A percentile compares a stretch with the other conserved stretches of the same genome.
phyloP scores from a whole-genome alignment of 805 yeast species.

The Yarrowia sp. region DNA sequence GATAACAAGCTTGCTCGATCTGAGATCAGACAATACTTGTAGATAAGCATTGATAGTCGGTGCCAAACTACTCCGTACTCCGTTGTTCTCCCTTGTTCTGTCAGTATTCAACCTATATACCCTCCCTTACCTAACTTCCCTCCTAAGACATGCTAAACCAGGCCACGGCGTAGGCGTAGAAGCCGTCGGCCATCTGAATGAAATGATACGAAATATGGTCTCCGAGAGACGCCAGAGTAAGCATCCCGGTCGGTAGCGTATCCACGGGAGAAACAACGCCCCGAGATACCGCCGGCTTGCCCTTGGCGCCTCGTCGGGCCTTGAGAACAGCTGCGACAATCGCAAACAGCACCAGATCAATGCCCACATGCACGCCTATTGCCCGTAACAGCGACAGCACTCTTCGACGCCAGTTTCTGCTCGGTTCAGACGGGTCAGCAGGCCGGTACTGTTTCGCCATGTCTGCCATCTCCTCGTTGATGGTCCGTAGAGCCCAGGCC shows the following conservation, averaged over 20 bases:
- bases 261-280: background rate
- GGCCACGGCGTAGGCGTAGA: conserved; percentile 24
- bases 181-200: conserved; percentile 33
- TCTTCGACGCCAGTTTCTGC: background rate
- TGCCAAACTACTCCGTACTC: no score
- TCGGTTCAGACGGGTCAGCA: background rate
- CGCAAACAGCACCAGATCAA: conserved; percentile 34
- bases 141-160: conserved; percentile 31
- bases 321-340: conserved; percentile 19
- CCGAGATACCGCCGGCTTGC: background rate
- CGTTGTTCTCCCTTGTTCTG: background rate
- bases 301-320: conserved; percentile 5
- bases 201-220: conserved; percentile 27
- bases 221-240: conserved; percentile 12
- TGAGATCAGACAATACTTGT: no score
- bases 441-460: conserved; percentile 36
- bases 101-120: conserved; percentile 27
- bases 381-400: background rate
- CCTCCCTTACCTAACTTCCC: background rate
- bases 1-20: no score
- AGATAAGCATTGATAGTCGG: background rate
- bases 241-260: background rate
- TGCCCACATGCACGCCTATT: conserved; percentile 35
- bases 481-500: conserved; percentile 35
- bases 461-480: conserved; percentile 37